Evolutionary conservation across 805 yeast species (phyloP), one percentile per base, ranked within the genome.

Genomic region (Candida qinlingensis): DNA sequence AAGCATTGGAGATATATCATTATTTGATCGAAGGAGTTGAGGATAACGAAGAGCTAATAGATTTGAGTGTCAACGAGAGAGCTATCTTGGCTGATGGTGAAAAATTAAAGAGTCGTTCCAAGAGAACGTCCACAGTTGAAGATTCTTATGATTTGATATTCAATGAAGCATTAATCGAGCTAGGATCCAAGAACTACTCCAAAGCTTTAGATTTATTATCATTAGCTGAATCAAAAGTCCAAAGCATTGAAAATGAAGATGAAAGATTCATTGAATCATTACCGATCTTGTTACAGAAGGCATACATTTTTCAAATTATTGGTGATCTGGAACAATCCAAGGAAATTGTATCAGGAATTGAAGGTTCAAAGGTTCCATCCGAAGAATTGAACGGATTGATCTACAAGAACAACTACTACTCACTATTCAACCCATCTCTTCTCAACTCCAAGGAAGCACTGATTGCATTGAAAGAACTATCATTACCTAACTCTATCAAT

Each of bases 1-100:
- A 76, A 41, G 76, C 91, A 0, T 69, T 79, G 51, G 59, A 65
- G 11, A 54, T 83, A 5, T 85, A 84, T 59, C 67, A 72, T 41
- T 66, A 71, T 3, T 65, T 85, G 51, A 61, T 79, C 10, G 45
- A 62, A 4, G 45, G 70, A 30, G 57, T 64, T 34, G 71, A 68
- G 4, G 54, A 56, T 4, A 69, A 66, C 39, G 61, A 63, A 39
- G 79, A 71, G 53, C 52, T 59, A 10, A 50, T 73, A 38, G 95
- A 86, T 63, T 65, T 86, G 49, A 67, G 77, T 31, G 81, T 85
- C 49, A 86, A 86, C 59, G 86, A 84, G 63, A 73, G 83, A 50
- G 89, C 91, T 3, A 80, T 81, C 10, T 65, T 81, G 27, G 77
- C 85, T 25, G 86, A 79, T 19, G 55, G 54, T 6, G 61, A 64